A percentile compares a stretch with the other conserved stretches of the same genome.
These are phyloP conservation scores for Botrytis fabae DNA, from an alignment of 2,329 filamentous ascomycete genomes.

Conservation along the genomic window DNA sequence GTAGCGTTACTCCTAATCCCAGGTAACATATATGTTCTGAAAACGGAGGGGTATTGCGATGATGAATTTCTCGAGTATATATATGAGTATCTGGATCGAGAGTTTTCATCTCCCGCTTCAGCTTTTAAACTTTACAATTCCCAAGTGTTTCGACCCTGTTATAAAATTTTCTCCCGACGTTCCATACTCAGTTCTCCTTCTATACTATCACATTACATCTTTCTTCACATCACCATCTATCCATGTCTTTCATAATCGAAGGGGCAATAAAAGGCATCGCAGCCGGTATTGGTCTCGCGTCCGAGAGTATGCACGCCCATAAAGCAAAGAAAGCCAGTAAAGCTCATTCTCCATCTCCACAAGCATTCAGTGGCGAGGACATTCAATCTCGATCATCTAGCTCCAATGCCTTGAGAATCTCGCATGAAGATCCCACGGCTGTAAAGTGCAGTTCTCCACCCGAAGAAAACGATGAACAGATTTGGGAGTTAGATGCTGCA, in stretches of 20 bases:
- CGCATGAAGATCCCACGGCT: neutral
- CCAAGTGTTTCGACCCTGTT: neutral
- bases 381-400: neutral
- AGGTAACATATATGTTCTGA: neutral
- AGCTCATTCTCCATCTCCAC: neutral
- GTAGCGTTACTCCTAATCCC: neutral
- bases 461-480: constrained; percentile 32
- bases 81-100: neutral
- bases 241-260: neutral
- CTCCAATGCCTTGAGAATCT: neutral
- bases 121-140: neutral
- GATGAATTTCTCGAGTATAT: neutral
- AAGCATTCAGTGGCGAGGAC: neutral
- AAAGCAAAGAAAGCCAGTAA: constrained; percentile 2
- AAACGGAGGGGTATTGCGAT: neutral
- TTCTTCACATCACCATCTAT: no score
- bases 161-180: neutral
- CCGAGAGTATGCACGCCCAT: constrained; percentile 28
- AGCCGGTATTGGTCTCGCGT: constrained; percentile 35
- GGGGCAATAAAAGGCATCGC: constrained; percentile 28
- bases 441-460: neutral
- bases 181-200: neutral
- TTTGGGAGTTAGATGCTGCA: constrained; percentile 36
- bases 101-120: neutral
- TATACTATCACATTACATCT: neutral